phyloP scores from a whole-genome alignment of 2,329 filamentous ascomycete species.

The Hirsutella thompsonii region DNA sequence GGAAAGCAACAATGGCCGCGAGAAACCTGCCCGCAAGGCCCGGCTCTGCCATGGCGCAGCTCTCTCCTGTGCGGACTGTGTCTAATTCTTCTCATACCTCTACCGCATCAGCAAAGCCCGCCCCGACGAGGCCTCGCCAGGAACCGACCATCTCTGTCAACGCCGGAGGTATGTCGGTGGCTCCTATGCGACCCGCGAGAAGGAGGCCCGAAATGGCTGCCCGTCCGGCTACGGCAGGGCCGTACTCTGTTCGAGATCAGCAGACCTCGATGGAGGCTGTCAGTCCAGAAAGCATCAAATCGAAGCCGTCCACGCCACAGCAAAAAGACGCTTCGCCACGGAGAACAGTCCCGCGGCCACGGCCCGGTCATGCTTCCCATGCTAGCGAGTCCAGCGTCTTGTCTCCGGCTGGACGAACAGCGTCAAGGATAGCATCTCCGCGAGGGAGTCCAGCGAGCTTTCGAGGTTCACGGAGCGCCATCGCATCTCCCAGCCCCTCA shows the following conservation, averaged over 20 bases:
- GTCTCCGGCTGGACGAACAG: conserved; percentile 25
- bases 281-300: conserved; percentile 33
- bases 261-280: conserved; percentile 15
- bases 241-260: conserved; percentile 49
- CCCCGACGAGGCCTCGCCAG: conserved; percentile 25
- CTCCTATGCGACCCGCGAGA: conserved; percentile 48
- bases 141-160: conserved; percentile 31
- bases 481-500: conserved; percentile 26
- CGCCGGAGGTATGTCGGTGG: conserved; percentile 47
- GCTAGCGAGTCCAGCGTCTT: conserved; percentile 37
- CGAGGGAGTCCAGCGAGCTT: conserved; percentile 27
- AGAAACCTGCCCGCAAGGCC: conserved; percentile 41
- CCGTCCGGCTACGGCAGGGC: conserved; percentile 51
- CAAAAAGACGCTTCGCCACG: conserved; percentile 39
- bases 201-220: conserved; percentile 43
- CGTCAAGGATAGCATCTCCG: conserved; percentile 25
- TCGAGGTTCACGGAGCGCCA: conserved; percentile 18
- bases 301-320: conserved; percentile 36
- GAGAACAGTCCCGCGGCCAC: conserved; percentile 30
- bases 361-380: conserved; percentile 34
- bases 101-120: conserved; percentile 16
- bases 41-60: conserved; percentile 50
- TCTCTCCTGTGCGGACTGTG: conserved; percentile 36
- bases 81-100: conserved; percentile 22
- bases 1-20: conserved; percentile 41